phyloP scores from a whole-genome alignment of 352 stramenopile genomes.

The Globisporangium canariense region DNA sequence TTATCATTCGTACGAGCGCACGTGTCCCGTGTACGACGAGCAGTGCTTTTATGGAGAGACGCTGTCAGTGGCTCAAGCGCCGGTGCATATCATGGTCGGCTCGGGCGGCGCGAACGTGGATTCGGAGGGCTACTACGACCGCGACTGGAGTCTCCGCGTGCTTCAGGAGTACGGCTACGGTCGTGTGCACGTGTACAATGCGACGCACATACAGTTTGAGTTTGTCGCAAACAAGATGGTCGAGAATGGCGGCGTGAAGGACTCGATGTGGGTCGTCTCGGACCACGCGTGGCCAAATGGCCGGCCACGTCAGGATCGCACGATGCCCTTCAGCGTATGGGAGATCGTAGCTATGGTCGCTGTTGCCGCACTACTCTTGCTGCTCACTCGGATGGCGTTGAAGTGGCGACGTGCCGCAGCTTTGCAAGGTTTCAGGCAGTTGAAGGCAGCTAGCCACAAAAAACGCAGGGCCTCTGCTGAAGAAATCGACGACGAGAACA shows the following conservation, averaged over 20 bases:
- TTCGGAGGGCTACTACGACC: constrained; percentile 29
- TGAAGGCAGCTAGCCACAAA: background rate
- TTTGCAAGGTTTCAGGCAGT: background rate
- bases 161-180: constrained; percentile 32
- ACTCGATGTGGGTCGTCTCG: constrained; percentile 33
- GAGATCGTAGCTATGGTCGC: constrained; percentile 8
- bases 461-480: constrained; percentile 1
- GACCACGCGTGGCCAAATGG: constrained; percentile 45
- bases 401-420: background rate
- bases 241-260: constrained; percentile 10
- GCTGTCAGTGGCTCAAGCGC: constrained; percentile 29
- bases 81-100: constrained; percentile 54
- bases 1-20: constrained; percentile 64
- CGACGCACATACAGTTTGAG: constrained; percentile 47
- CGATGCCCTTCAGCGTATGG: constrained; percentile 2
- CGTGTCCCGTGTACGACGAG: constrained; percentile 49
- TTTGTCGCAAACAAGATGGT: constrained; percentile 36
- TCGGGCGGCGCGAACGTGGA: constrained; percentile 41
- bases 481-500: background rate
- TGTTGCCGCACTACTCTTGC: constrained; percentile 1
- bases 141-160: constrained; percentile 12
- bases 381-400: constrained; percentile 8
- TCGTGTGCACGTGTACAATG: constrained; percentile 58
- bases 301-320: constrained; percentile 23
- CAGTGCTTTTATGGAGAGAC: constrained; percentile 26